These are phyloP conservation scores for Gyromitra esculenta DNA, from an alignment of 2,329 filamentous ascomycete genomes.

Conservation along the genomic window DNA sequence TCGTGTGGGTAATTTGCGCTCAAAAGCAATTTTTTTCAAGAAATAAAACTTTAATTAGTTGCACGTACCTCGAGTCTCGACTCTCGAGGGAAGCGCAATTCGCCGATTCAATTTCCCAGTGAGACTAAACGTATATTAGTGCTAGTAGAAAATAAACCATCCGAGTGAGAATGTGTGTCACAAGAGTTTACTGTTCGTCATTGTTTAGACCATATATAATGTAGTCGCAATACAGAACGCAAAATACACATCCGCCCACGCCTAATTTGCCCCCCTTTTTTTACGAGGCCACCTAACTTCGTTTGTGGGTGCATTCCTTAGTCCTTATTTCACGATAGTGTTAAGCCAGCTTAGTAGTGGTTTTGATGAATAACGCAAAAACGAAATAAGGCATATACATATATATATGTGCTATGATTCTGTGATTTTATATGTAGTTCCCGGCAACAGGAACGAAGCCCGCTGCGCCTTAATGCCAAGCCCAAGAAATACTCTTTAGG, in stretches of 20 bases:
- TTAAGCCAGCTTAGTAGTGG: too few species aligned
- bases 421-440: too few species aligned
- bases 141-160: not conserved
- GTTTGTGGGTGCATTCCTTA: not conserved
- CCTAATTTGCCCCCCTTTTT: not conserved
- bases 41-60: not conserved
- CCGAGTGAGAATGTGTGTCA: constrained; percentile 36
- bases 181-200: not conserved
- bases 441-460: too few species aligned
- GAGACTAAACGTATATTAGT: constrained; percentile 13
- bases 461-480: too few species aligned
- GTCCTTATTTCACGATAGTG: too few species aligned
- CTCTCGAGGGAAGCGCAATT: constrained; percentile 28
- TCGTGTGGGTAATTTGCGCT: not conserved
- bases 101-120: constrained; percentile 16
- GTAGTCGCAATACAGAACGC: not conserved
- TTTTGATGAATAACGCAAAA: too few species aligned
- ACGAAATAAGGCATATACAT: too few species aligned
- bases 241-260: too few species aligned
- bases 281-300: not conserved
- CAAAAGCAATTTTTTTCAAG: not conserved
- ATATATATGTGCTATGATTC: too few species aligned
- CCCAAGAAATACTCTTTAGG: too few species aligned
- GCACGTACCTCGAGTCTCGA: constrained; percentile 4
- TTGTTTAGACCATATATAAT: not conserved